Evolutionary conservation across 345 rosid species (phyloP).

Genomic region (Aquilaria sinensis): DNA sequence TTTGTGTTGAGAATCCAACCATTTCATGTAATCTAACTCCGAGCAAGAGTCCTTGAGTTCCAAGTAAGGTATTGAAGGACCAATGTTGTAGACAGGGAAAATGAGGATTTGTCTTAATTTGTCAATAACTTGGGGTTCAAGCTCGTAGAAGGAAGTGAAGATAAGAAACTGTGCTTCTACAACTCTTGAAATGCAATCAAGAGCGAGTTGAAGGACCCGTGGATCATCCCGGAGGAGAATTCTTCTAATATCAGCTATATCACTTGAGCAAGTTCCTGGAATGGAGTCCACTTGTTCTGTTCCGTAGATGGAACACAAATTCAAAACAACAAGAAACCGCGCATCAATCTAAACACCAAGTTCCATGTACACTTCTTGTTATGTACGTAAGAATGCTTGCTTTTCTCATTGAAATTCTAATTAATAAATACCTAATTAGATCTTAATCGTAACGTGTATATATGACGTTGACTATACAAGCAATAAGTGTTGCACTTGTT

Average conservation of each 20-base stretch:
- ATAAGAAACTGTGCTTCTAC: conserved; percentile 43
- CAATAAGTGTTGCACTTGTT: too few species aligned
- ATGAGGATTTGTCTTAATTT: conserved; percentile 10
- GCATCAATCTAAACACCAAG: not conserved
- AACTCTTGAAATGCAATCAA: conserved; percentile 38
- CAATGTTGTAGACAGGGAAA: conserved; percentile 25
- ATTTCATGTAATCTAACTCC: conserved; percentile 2
- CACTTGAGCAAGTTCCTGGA: conserved; percentile 27
- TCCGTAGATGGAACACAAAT: conserved; percentile 1
- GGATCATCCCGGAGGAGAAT: conserved; percentile 15
- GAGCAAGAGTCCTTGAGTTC: conserved; percentile 7
- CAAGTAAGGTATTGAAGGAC: conserved; percentile 38
- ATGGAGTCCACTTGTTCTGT: conserved; percentile 33
- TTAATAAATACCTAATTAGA: too few species aligned
- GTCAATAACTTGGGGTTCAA: conserved; percentile 36
- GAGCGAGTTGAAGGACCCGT: conserved; percentile 20
- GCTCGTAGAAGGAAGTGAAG: conserved; percentile 41
- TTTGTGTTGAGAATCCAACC: conserved; percentile 34
- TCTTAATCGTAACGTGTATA: too few species aligned
- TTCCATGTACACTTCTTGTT: not conserved
- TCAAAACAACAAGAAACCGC: not conserved
- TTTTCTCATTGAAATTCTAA: too few species aligned
- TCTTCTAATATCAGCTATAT: conserved; percentile 30
- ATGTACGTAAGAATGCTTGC: too few species aligned
- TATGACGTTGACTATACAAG: too few species aligned